A percentile compares a stretch with the other conserved stretches of the same genome.
Conservation (phyloP, 352 stramenopile species). For the Pythium aquatile region DNA sequence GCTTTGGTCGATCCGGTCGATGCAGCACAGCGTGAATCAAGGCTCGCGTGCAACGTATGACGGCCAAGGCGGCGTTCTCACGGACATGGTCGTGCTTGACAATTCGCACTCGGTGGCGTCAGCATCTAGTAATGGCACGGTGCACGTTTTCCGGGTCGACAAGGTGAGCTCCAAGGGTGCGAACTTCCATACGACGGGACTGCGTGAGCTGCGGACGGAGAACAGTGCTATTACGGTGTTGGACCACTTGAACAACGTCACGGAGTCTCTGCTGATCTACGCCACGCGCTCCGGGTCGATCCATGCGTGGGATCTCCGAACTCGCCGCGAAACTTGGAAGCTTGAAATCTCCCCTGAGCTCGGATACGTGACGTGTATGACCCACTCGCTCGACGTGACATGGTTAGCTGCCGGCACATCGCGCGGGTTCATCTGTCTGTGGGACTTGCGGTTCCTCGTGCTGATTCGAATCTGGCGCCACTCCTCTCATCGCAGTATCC, state of each 20-base stretch:
- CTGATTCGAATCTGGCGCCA: slow-evolving; percentile 97
- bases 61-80: slow-evolving; percentile 88
- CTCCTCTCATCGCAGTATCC: slow-evolving; percentile 89
- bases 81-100: slow-evolving; percentile 95
- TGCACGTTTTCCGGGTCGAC: slow-evolving; percentile 97
- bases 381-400: slow-evolving; percentile 93
- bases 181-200: slow-evolving; percentile 65
- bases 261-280: slow-evolving; percentile 92
- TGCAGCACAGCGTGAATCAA: slow-evolving; percentile 93
- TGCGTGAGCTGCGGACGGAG: slow-evolving; percentile 78
- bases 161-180: slow-evolving; percentile 67
- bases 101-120: slow-evolving; percentile 96
- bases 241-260: slow-evolving; percentile 96
- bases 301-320: slow-evolving; percentile 92
- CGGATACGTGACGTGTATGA: slow-evolving; percentile 95
- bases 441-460: slow-evolving; percentile 95
- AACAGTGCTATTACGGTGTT: slow-evolving; percentile 94
- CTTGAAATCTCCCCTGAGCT: slow-evolving; percentile 92
- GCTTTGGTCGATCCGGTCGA: slow-evolving; percentile 93
- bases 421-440: slow-evolving; percentile 94
- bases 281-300: slow-evolving; percentile 91
- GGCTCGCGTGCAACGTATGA: slow-evolving; percentile 93
- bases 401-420: slow-evolving; percentile 95
- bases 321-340: slow-evolving; percentile 89
- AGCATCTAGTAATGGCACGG: slow-evolving; percentile 82